A percentile compares a stretch with the other conserved stretches of the same genome.
Evolutionary conservation across 2,329 filamentous ascomycete species (phyloP).

Genomic region (Paraphaeosphaeria minitans): DNA sequence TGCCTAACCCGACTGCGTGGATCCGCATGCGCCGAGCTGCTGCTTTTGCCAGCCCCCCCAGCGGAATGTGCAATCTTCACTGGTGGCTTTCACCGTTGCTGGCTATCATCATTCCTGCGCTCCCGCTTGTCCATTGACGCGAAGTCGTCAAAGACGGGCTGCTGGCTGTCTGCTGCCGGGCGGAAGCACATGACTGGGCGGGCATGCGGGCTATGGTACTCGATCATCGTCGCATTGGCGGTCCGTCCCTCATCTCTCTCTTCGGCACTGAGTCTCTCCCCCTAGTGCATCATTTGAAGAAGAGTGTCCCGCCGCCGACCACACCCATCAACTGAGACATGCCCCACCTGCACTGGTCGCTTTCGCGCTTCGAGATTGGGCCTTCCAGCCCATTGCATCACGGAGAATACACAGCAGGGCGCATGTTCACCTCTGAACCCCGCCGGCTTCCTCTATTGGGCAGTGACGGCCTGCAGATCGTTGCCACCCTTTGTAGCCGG

Average conservation of each 20-base stretch:
- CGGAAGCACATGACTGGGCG: slow-evolving; percentile 23
- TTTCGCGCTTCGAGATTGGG: slow-evolving; percentile 2
- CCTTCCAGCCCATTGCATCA: slow-evolving; percentile 11
- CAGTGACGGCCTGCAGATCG: slow-evolving; percentile 8
- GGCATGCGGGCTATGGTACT: slow-evolving; percentile 17
- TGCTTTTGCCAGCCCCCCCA: slow-evolving; percentile 13
- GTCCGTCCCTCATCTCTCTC: slow-evolving; percentile 20
- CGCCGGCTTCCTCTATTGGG: slow-evolving; percentile 15
- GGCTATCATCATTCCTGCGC: not conserved
- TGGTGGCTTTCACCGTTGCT: slow-evolving; percentile 5
- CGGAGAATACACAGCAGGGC: slow-evolving; percentile 7
- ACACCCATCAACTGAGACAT: slow-evolving; percentile 20
- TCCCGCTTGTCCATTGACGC: slow-evolving; percentile 1
- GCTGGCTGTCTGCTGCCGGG: not conserved
- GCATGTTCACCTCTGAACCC: slow-evolving; percentile 12
- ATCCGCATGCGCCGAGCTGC: slow-evolving; percentile 15
- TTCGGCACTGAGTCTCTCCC: slow-evolving; percentile 7
- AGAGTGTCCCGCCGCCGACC: slow-evolving; percentile 8
- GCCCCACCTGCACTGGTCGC: slow-evolving; percentile 10
- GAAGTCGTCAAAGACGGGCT: not conserved
- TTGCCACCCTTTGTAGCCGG: slow-evolving; percentile 4
- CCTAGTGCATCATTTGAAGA: not conserved
- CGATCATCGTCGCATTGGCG: slow-evolving; percentile 19
- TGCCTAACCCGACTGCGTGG: slow-evolving; percentile 23
- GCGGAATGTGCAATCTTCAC: slow-evolving; percentile 3